Conservation (phyloP, 805 yeast genomes). For the Candida odintsovae region DNA sequence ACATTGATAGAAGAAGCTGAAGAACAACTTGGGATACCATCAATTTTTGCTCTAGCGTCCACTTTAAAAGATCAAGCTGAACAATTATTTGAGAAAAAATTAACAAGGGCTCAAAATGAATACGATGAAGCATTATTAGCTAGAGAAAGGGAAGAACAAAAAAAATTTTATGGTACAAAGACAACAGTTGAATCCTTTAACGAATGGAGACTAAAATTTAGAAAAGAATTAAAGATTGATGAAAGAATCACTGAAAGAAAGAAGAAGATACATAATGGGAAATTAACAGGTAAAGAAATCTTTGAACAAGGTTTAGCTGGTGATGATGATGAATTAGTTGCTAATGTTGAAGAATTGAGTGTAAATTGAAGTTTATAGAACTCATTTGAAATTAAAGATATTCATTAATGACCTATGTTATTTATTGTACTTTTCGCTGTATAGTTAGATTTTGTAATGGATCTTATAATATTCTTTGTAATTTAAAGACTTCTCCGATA, state of each 20-base stretch:
- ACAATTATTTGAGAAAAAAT: slow-evolving; percentile 50
- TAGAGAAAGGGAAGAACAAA: slow-evolving; percentile 78
- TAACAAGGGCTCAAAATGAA: slow-evolving; percentile 45
- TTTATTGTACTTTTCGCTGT: no score
- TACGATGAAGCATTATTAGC: slow-evolving; percentile 54
- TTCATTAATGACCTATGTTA: no score
- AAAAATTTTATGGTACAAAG: slow-evolving; percentile 85
- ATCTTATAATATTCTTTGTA: no score
- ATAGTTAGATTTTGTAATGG: no score
- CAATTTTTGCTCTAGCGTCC: slow-evolving; percentile 74
- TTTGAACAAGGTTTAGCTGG: slow-evolving; percentile 87
- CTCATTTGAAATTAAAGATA: not conserved
- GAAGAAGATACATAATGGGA: slow-evolving; percentile 60
- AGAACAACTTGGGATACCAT: slow-evolving; percentile 86
- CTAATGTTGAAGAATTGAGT: not conserved
- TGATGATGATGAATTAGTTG: slow-evolving; percentile 38
- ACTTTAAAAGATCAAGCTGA: slow-evolving; percentile 81
- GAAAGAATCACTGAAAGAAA: slow-evolving; percentile 48
- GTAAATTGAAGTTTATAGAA: not conserved
- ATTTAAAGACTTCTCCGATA: no score
- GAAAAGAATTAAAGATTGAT: slow-evolving; percentile 69
- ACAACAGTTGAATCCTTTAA: slow-evolving; percentile 74
- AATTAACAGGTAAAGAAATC: slow-evolving; percentile 81
- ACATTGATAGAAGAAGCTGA: slow-evolving; percentile 56
- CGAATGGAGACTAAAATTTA: slow-evolving; percentile 68